These are phyloP conservation scores for Gossypium ekmanianum DNA, from an alignment of 345 rosid genomes.

Conservation along the genomic window DNA sequence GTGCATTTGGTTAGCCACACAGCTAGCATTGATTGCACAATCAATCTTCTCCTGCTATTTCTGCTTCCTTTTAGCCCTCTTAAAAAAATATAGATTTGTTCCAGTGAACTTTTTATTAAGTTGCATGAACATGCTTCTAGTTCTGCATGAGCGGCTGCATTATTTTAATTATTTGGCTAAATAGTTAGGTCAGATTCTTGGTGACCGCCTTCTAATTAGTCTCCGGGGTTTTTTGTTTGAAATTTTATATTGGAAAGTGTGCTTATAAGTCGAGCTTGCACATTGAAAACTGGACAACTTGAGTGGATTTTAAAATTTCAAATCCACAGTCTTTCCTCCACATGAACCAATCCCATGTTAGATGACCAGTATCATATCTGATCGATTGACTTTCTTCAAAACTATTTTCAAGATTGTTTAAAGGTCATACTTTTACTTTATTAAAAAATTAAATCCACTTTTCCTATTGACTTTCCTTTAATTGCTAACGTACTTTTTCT, in stretches of 20 bases:
- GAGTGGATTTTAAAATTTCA: constrained; percentile 5
- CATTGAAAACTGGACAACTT: background rate
- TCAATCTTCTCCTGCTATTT: background rate
- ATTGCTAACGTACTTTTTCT: background rate
- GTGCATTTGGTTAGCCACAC: constrained; percentile 29
- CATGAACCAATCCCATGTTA: constrained; percentile 27
- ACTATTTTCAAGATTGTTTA: background rate
- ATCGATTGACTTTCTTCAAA: constrained; percentile 10
- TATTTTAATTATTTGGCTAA: background rate
- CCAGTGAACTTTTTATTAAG: background rate
- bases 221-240: background rate
- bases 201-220: constrained; percentile 35
- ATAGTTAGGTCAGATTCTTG: constrained; percentile 35
- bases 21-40: constrained; percentile 37
- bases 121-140: constrained; percentile 20
- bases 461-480: constrained; percentile 22
- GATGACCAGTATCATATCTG: constrained; percentile 30
- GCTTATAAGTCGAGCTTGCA: constrained; percentile 8
- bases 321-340: background rate
- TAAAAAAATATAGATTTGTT: background rate
- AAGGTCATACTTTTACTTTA: background rate
- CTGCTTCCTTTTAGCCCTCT: no score
- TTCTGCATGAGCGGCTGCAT: background rate
- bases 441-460: no score
- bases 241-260: constrained; percentile 1